Percentiles rank a stretch among this genome's conserved stretches.
Evolutionary conservation across 441 rosid genomes (phyloP).

Genomic region (Jatropha multifida): DNA sequence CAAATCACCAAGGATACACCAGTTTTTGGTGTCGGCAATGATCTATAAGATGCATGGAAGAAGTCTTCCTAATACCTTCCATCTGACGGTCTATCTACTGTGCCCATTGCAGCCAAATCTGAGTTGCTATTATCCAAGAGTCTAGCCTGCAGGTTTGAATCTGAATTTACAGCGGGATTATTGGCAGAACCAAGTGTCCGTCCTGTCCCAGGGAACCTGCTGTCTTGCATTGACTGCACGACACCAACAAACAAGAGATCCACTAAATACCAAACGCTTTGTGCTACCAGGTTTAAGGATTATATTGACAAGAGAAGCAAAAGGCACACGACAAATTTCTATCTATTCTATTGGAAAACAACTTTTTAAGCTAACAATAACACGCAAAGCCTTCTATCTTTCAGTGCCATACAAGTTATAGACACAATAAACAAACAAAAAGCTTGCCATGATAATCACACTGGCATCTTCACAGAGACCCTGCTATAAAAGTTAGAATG

Average conservation of each 20-base stretch:
- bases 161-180: constrained; percentile 47
- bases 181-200: constrained; percentile 59
- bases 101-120: constrained; percentile 33
- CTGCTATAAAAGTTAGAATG: neutral
- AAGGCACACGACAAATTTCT: neutral
- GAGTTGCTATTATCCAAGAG: constrained; percentile 61
- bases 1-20: neutral
- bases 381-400: neutral
- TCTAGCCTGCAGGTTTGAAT: constrained; percentile 76
- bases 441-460: neutral
- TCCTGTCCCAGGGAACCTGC: constrained; percentile 79
- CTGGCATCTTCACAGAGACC: neutral
- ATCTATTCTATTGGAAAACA: neutral
- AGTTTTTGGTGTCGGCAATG: constrained; percentile 14
- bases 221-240: constrained; percentile 60
- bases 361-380: neutral
- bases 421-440: neutral
- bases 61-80: constrained; percentile 51
- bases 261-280: constrained; percentile 1
- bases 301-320: constrained; percentile 1
- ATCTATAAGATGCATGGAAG: constrained; percentile 16
- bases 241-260: constrained; percentile 10
- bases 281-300: constrained; percentile 1
- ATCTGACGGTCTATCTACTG: constrained; percentile 39
- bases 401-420: neutral